These are phyloP conservation scores for Micractinium sp. DNA, from an alignment of 139 green algal genomes.

Conservation along the genomic window DNA sequence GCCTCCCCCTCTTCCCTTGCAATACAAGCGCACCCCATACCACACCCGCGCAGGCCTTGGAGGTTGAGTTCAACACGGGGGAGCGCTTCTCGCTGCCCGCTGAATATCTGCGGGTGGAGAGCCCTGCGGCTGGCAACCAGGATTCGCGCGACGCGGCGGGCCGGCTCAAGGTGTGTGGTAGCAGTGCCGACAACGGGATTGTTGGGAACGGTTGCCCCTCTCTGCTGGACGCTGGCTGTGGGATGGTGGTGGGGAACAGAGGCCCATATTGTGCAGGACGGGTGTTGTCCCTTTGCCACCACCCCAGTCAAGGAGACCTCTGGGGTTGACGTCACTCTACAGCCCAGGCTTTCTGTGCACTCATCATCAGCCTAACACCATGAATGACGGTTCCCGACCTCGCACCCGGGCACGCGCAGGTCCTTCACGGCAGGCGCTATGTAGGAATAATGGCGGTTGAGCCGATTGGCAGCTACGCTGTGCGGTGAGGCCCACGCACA, in stretches of 20 bases:
- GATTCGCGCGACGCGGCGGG: background rate
- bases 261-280: too few relatives aligned
- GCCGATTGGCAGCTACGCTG: slow-evolving; percentile 69
- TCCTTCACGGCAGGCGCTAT: slow-evolving; percentile 60
- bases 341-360: too few relatives aligned
- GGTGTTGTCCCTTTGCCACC: too few relatives aligned
- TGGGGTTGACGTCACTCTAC: too few relatives aligned
- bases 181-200: background rate
- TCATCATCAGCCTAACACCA: too few relatives aligned
- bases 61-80: slow-evolving; percentile 34
- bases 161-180: background rate
- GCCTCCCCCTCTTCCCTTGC: too few relatives aligned
- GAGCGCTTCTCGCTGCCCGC: slow-evolving; percentile 32
- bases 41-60: background rate
- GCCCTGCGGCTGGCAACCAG: slow-evolving; percentile 21
- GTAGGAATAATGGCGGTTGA: slow-evolving; percentile 71
- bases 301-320: too few relatives aligned
- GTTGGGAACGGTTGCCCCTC: too few relatives aligned
- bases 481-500: slow-evolving; percentile 44
- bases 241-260: too few relatives aligned
- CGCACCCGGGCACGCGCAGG: slow-evolving; percentile 27
- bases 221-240: too few relatives aligned
- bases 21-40: too few relatives aligned
- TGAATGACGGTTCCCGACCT: too few relatives aligned
- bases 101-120: slow-evolving; percentile 39